Evolutionary conservation across 2,329 filamentous ascomycete genomes (phyloP).

Genomic region (Pyrenophora tritici-repentis): DNA sequence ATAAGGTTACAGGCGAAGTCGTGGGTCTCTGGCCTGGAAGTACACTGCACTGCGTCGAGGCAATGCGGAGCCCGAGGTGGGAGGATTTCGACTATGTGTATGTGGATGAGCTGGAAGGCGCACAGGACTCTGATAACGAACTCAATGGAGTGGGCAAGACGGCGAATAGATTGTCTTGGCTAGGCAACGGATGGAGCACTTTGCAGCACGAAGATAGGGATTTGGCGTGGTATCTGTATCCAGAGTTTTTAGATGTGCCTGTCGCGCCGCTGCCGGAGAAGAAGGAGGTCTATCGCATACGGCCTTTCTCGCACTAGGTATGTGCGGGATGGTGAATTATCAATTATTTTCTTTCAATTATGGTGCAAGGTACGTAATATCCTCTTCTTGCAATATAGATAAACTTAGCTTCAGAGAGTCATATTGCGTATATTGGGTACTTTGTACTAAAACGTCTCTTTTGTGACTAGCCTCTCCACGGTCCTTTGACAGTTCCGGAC

Average conservation of each 20-base stretch:
- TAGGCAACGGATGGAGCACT: constrained; percentile 42
- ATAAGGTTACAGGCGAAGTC: constrained; percentile 29
- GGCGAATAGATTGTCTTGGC: constrained; percentile 39
- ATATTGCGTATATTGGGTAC: too few relatives aligned
- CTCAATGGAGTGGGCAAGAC: constrained; percentile 18
- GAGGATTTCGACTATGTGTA: constrained; percentile 44
- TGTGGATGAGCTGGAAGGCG: constrained; percentile 21
- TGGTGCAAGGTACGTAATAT: too few relatives aligned
- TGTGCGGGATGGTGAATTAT: too few relatives aligned
- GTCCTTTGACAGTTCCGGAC: too few relatives aligned
- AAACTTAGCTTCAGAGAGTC: too few relatives aligned
- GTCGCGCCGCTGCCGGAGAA: constrained; percentile 45
- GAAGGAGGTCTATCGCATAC: constrained; percentile 39
- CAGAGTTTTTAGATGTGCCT: constrained; percentile 48
- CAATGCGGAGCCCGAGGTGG: constrained; percentile 42
- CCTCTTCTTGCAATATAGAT: too few relatives aligned
- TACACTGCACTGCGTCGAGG: constrained; percentile 40
- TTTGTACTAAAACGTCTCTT: too few relatives aligned
- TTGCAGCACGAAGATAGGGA: constrained; percentile 39
- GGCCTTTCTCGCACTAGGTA: constrained; percentile 46
- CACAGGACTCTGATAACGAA: constrained; percentile 3
- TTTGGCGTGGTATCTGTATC: constrained; percentile 51
- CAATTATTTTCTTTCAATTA: too few relatives aligned
- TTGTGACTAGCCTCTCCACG: too few relatives aligned
- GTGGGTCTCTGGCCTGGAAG: constrained; percentile 45